Evolutionary conservation across 257 asterid species (phyloP).

Genomic region (Dorcoceras hygrometricum): DNA sequence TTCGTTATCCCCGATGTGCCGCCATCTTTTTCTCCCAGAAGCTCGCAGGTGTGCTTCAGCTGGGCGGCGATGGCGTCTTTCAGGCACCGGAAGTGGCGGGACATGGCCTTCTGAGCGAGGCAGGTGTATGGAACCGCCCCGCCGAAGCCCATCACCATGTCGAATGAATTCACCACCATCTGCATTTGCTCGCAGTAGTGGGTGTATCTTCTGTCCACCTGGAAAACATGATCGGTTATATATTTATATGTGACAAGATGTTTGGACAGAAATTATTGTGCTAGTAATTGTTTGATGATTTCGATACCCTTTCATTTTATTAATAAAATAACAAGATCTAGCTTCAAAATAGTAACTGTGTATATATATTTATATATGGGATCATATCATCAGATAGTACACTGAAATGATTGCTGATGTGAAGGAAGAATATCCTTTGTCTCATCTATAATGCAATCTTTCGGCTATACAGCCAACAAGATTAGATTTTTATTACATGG

Average conservation of each 20-base stretch:
- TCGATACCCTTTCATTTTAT: neutral
- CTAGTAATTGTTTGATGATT: neutral
- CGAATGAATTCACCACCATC: slow-evolving; percentile 95
- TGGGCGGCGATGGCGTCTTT: slow-evolving; percentile 80
- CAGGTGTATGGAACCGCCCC: slow-evolving; percentile 91
- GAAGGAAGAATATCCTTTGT: slow-evolving; percentile 37
- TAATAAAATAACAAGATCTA: neutral
- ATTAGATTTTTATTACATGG: neutral
- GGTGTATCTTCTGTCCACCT: slow-evolving; percentile 93
- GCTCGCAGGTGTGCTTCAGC: slow-evolving; percentile 69
- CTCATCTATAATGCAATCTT: slow-evolving; percentile 26
- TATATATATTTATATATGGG: neutral
- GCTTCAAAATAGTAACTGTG: neutral
- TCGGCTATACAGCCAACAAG: slow-evolving; percentile 43
- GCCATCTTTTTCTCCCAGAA: slow-evolving; percentile 79
- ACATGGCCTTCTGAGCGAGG: slow-evolving; percentile 92
- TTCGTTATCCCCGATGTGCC: slow-evolving; percentile 72
- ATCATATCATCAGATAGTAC: slow-evolving; percentile 28
- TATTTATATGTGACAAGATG: neutral
- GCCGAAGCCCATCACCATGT: slow-evolving; percentile 94
- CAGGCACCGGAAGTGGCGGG: slow-evolving; percentile 87
- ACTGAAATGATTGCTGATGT: slow-evolving; percentile 46
- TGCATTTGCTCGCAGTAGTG: slow-evolving; percentile 99
- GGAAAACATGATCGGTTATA: neutral
- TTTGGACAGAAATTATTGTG: neutral